Base-by-base conservation (phyloP, 495 filamentous ascomycete genomes). In the Thermothielavioides terrestris region DNA sequence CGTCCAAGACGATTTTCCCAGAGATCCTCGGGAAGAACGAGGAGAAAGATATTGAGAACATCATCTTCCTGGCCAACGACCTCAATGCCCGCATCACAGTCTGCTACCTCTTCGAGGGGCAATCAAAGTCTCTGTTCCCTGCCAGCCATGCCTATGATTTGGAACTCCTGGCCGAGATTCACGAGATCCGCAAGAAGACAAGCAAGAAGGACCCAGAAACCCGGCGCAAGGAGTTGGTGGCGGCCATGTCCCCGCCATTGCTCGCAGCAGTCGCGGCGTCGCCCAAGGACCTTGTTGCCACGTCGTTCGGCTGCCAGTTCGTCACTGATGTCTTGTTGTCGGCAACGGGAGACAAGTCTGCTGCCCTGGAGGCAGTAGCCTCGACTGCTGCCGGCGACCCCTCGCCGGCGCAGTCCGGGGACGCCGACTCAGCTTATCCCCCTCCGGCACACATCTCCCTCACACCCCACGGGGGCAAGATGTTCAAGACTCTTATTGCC, bases 201-300 rank as follows among this genome's bases (percentile, higher is more conserved):
- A 94, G 88, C 46, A 99, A 96, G 70, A 99, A 99, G 64, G 86
- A 94, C 49, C 73, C 87, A 2, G 80, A 79, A 14, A 67, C 78
- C 30, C 79, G 94, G 27, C 82, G 83, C 41, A 75, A 80, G 50
- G 94, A 95, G 59, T 72, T 97, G 30, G 71, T 87, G 31, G 78
- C 77, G 46, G 76, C 80, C 26, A 60, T 89, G 23, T 84, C 85
- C 0, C 73, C 78, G 15, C 65, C 78, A 5, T 68, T 95, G 2
- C 74, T 99, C 9, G 73, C 80, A 11, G 76, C 86, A 14, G 84
- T 96, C 46, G 76, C 77, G 4, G 72, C 76, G 3, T 76, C 82
- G n/a, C 77, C 86, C 3, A 69, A 74, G 10, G 75, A 80, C 18
- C 68, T 97, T 5, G 75, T 86, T 6, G 64, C 82, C 22, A 83